These are phyloP conservation scores for Plicaturopsis crispa DNA, from an alignment of 768 basidiomycete species.

Conservation along the genomic window DNA sequence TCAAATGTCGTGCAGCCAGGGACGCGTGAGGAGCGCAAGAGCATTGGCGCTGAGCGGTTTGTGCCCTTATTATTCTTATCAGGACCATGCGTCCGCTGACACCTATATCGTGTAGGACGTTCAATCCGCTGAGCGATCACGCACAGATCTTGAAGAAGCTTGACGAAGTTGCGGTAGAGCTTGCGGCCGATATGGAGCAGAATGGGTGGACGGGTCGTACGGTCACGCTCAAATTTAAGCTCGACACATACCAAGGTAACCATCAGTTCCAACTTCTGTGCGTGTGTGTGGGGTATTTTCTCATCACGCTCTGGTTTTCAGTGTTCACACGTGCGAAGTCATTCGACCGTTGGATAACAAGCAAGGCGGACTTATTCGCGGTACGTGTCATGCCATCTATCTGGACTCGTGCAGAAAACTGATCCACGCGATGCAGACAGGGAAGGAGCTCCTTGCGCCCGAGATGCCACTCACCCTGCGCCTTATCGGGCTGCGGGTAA, in stretches of 20 bases:
- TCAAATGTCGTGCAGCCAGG: constrained; percentile 75
- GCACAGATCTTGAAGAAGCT: constrained; percentile 69
- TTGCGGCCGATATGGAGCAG: constrained; percentile 74
- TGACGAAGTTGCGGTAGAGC: constrained; percentile 71
- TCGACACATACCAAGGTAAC: constrained; percentile 79
- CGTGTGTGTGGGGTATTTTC: too few species aligned
- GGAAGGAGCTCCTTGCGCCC: constrained; percentile 72
- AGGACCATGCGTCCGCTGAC: not conserved
- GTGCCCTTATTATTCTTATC: not conserved
- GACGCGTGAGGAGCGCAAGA: constrained; percentile 78
- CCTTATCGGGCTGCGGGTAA: constrained; percentile 82
- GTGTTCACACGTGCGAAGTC: constrained; percentile 83
- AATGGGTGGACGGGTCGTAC: constrained; percentile 83
- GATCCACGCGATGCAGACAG: constrained; percentile 40
- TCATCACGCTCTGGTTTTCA: constrained; percentile 15
- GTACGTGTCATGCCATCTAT: constrained; percentile 35
- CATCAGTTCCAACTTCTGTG: not conserved
- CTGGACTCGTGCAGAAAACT: too few species aligned
- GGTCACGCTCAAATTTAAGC: constrained; percentile 88
- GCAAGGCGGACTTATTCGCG: constrained; percentile 69
- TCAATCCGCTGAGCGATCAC: constrained; percentile 57
- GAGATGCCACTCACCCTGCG: constrained; percentile 77
- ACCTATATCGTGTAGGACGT: constrained; percentile 47
- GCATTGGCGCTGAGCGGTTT: constrained; percentile 86
- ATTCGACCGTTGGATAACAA: constrained; percentile 67